These are phyloP conservation scores for Tanozyma kutaoensis DNA, from an alignment of 805 yeast genomes.

Conservation along the genomic window DNA sequence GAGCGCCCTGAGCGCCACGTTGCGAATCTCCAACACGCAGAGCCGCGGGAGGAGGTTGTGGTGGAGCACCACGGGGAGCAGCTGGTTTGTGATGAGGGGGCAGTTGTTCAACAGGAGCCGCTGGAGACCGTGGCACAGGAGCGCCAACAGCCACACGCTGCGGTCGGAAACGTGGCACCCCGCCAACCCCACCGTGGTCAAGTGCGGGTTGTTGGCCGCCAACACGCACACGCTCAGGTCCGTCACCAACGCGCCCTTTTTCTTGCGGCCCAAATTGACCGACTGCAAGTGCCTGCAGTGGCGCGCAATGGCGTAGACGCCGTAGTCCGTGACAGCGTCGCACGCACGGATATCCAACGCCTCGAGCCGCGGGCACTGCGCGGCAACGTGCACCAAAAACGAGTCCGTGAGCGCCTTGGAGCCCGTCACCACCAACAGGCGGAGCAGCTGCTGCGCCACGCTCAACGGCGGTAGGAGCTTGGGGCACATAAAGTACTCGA, in stretches of 20 bases:
- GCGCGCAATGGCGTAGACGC: conserved; percentile 53
- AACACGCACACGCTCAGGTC: conserved; percentile 53
- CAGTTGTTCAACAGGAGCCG: conserved; percentile 73
- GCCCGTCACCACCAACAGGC: conserved; percentile 57
- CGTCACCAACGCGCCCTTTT: conserved; percentile 52
- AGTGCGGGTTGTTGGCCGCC: conserved; percentile 35
- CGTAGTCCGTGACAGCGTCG: conserved; percentile 61
- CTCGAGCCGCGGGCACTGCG: conserved; percentile 43
- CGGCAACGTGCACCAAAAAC: conserved; percentile 37
- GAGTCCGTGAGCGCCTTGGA: conserved; percentile 48
- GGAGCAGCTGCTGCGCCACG: conserved; percentile 14
- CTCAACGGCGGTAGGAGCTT: conserved; percentile 37
- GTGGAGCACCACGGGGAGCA: conserved; percentile 35
- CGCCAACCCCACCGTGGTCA: conserved; percentile 72
- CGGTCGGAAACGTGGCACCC: conserved; percentile 76
- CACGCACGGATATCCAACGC: conserved; percentile 76
- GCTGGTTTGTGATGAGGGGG: conserved; percentile 38
- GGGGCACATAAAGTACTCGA: conserved; percentile 81
- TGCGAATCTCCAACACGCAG: conserved; percentile 67
- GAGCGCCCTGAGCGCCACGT: conserved; percentile 44
- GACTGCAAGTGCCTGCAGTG: conserved; percentile 42
- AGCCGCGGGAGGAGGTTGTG: conserved; percentile 27
- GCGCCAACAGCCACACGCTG: conserved; percentile 69
- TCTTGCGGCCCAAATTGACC: conserved; percentile 75
- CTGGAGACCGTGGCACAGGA: conserved; percentile 30